Percentiles rank a stretch among this genome's conserved stretches.
phyloP scores from a whole-genome alignment of 495 filamentous ascomycete species.

The Lentithecium fluviatile region DNA sequence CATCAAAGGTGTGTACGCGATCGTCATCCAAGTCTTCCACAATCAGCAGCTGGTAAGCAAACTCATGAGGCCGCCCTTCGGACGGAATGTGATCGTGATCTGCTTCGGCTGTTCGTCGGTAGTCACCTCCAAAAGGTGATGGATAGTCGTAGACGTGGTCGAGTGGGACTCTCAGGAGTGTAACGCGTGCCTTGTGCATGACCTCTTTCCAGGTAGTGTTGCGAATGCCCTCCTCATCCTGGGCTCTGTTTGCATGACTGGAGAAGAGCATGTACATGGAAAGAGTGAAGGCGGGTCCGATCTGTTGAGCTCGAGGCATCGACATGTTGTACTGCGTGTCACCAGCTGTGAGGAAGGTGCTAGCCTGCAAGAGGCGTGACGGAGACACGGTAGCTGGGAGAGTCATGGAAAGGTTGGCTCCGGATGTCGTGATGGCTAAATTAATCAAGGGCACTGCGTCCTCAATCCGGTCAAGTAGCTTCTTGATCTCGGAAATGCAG shows the following conservation, averaged over 20 bases:
- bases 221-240: constrained; percentile 62
- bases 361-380: constrained; percentile 88
- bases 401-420: constrained; percentile 75
- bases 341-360: constrained; percentile 83
- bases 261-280: constrained; percentile 97
- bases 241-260: constrained; percentile 63
- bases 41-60: constrained; percentile 83
- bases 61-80: constrained; percentile 62
- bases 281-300: constrained; percentile 83
- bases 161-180: constrained; percentile 60
- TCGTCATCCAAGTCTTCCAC: constrained; percentile 94
- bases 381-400: constrained; percentile 83
- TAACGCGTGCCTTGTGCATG: constrained; percentile 87
- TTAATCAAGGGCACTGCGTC: constrained; percentile 92
- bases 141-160: constrained; percentile 46
- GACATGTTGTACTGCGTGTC: constrained; percentile 77
- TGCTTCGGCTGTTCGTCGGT: neutral
- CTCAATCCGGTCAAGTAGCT: constrained; percentile 76
- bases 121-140: constrained; percentile 6
- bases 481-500: constrained; percentile 74
- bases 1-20: constrained; percentile 79
- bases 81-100: constrained; percentile 45
- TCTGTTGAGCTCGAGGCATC: constrained; percentile 66
- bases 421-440: constrained; percentile 92
- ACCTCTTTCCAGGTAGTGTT: constrained; percentile 96